Base-by-base conservation (phyloP, 2,329 filamentous ascomycete species). In the Aspergillus hiratsukae region DNA sequence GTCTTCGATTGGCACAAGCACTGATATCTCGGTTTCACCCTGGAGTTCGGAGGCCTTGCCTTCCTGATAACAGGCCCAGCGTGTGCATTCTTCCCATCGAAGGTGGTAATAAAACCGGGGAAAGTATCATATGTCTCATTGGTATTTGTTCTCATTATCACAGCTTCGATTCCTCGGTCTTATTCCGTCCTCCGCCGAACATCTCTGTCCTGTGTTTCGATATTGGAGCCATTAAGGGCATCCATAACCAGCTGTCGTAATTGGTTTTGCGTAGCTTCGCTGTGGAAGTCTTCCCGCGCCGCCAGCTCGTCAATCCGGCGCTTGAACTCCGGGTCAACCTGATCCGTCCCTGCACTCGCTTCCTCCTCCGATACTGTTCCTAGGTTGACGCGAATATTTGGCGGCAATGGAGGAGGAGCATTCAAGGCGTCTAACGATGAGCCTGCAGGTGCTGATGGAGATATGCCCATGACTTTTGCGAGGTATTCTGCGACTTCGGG, bases 221-320 rank as follows among this genome's bases (percentile, higher is more conserved):
- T 72, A 25, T 81, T 83, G 53, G 90, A 81, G 1, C 86, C 89
- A 25, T 81, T 76, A 19, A 99, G 78, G 2, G 90, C 91, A 66
- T 97, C 91, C 62, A 88, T 83, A 5, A 99, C 86, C 58, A 99
- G 77, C 62, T 84, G 82, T 58, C 91, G 83, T 66, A 99, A 75
- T 69, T 92, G 86, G 23, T 82, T 83, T 74, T 99, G 94, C 3
- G 89, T 90, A 58, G 88, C 85, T 53, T 90, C 86, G 4, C 86
- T 88, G 65, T 93, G 81, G 66, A 97, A 96, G 68, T 97, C 91
- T 25, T 88, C 86, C 43, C 91, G 82, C 37, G 87, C 82, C 2
- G 94, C 92, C 58, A 99, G 76, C 73, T 96, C 89, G 67, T 97
- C 91, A 68, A 99, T 97, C 53, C 90, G 83, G 63, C 88, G 81